Evolutionary conservation across 164 flowering plant species (phyloP), one percentile per base, ranked within the genome.

Genomic region (Liriodendron chinense): DNA sequence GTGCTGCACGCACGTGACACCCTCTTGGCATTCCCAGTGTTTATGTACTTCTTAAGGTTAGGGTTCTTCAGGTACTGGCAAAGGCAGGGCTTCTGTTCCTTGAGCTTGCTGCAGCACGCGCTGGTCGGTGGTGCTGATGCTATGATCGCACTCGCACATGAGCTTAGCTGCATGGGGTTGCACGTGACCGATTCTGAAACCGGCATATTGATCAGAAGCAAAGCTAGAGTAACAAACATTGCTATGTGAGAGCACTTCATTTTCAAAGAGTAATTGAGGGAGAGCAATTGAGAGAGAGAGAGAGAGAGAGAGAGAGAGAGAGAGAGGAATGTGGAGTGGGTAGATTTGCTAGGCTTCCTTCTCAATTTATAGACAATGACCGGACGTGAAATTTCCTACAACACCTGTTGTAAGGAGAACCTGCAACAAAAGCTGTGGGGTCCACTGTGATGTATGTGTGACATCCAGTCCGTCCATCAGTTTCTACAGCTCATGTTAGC

Each of bases 21-120:
- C 65, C 53, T 75, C 72, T n/a, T 67, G 12, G 77, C 65, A 23
- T 75, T 75, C 7, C 43, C 63, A 28, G 24, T 9, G 65, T 53
- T 68, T 26, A 75, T 28, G 34, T 26, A 67, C 50, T 25, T 57
- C 71, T 47, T 34, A n/a, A 75, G 66, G 24, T 20, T 28, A 21
- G 77, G 77, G n/a, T 75, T 64, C 50, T 28, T 68, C 7, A 75
- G 25, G 20, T 75, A 75, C 56, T 26, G 48, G 53, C 77, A 75
- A 26, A 75, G 56, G 67, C 77, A 75, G 20, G 77, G 77, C 66
- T 68, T 56, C 23, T 75, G 72, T 43, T 68, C 72, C 65, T 68
- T 67, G 13, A 68, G 49, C 56, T 68, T 75, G 56, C 50, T 10
- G 72, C 77, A 67, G 25, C 77, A 75, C 7, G 18, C 24, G 13